A percentile compares a stretch with the other conserved stretches of the same genome.
These are phyloP conservation scores for Lactarius indigo DNA, from an alignment of 768 basidiomycete species.

Conservation along the genomic window DNA sequence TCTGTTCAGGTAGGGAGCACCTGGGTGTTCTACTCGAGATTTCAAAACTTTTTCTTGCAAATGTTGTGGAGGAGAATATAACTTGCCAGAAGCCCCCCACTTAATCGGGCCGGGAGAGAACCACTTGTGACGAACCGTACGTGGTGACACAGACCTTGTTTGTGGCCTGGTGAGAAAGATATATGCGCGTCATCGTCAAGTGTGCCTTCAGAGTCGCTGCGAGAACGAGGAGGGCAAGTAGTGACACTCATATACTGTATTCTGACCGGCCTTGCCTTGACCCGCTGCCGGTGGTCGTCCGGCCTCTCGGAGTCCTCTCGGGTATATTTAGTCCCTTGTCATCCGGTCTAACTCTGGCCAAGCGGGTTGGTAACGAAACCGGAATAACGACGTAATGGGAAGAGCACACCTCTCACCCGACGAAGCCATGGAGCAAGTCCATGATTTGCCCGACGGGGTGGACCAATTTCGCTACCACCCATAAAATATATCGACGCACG, in stretches of 20 bases:
- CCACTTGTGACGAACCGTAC: no score
- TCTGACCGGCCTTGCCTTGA: slow-evolving; percentile 39
- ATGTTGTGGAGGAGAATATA: no score
- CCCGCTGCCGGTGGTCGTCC: no score
- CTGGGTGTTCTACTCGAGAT: slow-evolving; percentile 47
- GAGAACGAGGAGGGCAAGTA: slow-evolving; percentile 32
- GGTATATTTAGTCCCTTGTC: slow-evolving; percentile 27
- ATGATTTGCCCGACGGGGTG: slow-evolving; percentile 28
- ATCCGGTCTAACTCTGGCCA: neutral
- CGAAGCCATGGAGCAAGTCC: slow-evolving; percentile 39
- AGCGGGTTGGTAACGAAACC: no score
- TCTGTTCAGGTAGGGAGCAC: slow-evolving; percentile 43
- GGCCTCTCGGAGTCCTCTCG: no score
- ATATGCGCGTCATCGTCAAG: no score
- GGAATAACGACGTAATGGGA: slow-evolving; percentile 24
- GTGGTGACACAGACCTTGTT: no score
- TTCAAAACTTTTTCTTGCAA: slow-evolving; percentile 52
- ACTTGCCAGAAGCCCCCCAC: no score
- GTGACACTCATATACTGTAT: slow-evolving; percentile 33
- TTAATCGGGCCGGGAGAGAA: no score
- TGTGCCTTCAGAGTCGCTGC: no score
- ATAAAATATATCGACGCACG: no score
- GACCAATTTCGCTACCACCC: slow-evolving; percentile 52
- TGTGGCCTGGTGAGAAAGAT: no score
- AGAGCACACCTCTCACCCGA: slow-evolving; percentile 37